These are phyloP conservation scores for Blastobotrys peoriensis DNA, from an alignment of 805 yeast genomes.

Conservation along the genomic window DNA sequence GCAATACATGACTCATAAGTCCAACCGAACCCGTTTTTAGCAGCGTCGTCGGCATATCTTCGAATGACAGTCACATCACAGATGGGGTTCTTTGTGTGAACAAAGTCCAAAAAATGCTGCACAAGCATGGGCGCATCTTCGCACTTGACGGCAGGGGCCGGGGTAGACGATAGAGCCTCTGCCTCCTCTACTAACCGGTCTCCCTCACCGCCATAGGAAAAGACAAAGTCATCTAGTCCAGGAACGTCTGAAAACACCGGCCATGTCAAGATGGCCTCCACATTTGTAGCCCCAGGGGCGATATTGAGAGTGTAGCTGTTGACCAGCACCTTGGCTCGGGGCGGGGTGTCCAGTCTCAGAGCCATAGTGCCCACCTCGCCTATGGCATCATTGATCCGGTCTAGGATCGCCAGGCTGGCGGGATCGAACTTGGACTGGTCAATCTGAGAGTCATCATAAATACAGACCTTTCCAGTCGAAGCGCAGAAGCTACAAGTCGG, in stretches of 20 bases:
- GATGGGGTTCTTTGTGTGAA: constrained; percentile 17
- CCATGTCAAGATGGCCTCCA: constrained; percentile 13
- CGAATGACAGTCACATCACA: constrained; percentile 15
- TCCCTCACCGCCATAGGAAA: constrained; percentile 5
- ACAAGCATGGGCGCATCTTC: constrained; percentile 14
- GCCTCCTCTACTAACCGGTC: constrained; percentile 4
- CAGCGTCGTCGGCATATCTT: constrained; percentile 11
- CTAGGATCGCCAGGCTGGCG: constrained; percentile 17
- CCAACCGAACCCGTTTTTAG: constrained; percentile 13
- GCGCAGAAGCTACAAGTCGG: constrained; percentile 50
- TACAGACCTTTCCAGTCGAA: constrained; percentile 57
- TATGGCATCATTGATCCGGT: constrained; percentile 10
- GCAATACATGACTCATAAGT: constrained; percentile 14
- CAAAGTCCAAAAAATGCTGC: constrained; percentile 9
- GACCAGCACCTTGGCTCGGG: not conserved
- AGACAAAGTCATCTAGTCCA: constrained; percentile 2
- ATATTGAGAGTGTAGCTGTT: constrained; percentile 11
- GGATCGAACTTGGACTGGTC: constrained; percentile 16
- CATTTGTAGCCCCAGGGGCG: constrained; percentile 13
- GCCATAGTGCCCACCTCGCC: constrained; percentile 11
- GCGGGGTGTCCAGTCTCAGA: constrained; percentile 3
- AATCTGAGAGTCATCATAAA: constrained; percentile 24
- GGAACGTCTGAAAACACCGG: constrained; percentile 12
- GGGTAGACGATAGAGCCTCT: constrained; percentile 2
- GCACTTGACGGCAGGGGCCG: constrained; percentile 4